Base-by-base conservation (phyloP, 257 asterid genomes). In the Solanum tarapatanum region DNA sequence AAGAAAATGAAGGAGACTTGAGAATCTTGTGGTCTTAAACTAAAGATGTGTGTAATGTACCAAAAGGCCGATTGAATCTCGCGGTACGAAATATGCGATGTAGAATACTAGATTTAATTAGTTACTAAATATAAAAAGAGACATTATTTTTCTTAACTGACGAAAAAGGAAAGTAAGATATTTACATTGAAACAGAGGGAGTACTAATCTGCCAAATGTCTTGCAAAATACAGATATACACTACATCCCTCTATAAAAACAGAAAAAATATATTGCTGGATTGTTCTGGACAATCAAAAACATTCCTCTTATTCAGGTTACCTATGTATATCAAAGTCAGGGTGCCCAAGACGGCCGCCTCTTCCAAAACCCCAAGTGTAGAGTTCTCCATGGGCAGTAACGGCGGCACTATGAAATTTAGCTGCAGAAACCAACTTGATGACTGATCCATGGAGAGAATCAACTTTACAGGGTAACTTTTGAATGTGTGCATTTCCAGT, bases 291-390 rank as follows among this genome's bases (percentile, higher is more conserved):
- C 10, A 48, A 28, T 41, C 76, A 48, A 87, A 86, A 87, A 43
- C 4, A 36, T 35, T 39, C 39, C 12, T 72, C 86, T 21, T 68
- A 84, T 39, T 45, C 70, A 17, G 76, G 41, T 88, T 90, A 97
- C 99, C 99, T 97, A 88, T 97, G 99, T 88, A 97, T 97, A 89
- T 97, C 99, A 85, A 97, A 95, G 62, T 95, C 99, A 37, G 99
- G 99, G 89, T 95, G 98, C 87, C 99, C 99, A 86, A 97, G 97
- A 76, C 99, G 98, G 88, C 99, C 99, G 66, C 99, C 99, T 91
- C 99, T 93, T 85, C 99, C 99, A 86, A 96, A 97, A 11, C 99
- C 99, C 99, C 99, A 97, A 21, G 98, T 94, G 92, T 95, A 96
- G 87, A 97, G 96, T 94, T 97, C 98, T 79, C 99, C 98, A 60